Base-by-base conservation (phyloP, 2,329 filamentous ascomycete genomes). In the Cercospora canescens region DNA sequence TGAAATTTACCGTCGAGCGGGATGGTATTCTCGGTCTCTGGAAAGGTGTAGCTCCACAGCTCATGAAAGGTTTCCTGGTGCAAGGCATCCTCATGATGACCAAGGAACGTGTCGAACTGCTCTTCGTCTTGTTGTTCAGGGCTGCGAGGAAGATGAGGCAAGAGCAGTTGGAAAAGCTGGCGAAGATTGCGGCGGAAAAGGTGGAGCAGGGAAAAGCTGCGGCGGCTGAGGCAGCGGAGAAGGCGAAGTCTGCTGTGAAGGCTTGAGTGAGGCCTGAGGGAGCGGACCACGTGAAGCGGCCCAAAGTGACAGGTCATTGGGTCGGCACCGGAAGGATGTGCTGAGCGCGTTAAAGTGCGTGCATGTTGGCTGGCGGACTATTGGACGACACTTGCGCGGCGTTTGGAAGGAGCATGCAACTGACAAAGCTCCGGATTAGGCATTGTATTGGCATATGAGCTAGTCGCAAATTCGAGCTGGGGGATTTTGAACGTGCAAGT, bases 41-140 rank as follows among this genome's bases (percentile, higher is more conserved):
- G 84, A 99, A 99, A 82, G 95, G 95, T 48, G 97, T 99, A 71
- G 93, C 88, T 0, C 95, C 95, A 3, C 95, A 99, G 79, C 91
- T 99, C 60, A 80, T 93, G 66, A 99, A 99, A 81, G 95, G 95
- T 1, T 81, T 99, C 60, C 78, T 99, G 57, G 95, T 99, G 2
- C 95, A 99, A 77, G 95, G 95, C 58, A 88, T 99, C 63, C 84
- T 99, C 41, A 99, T 99, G 95, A 99, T 97, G 93, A 95, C 93
- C 56, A 99, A 99, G 82, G 95, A 99, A 81, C 87, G 93, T 72
- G 92, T 98, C 80, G 95, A 98, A 79, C 82, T 98, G 16, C 78
- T 93, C 52, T 98, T 97, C 77, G 84, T 98, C 69, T 82, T 97
- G 30, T 85, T 99, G 59, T 89, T 97, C 79, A 88, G 92, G 73